Evolutionary conservation across 192 early-diverging fungal species (phyloP), one percentile per base, ranked within the genome.

Genomic region (Geranomyces variabilis): DNA sequence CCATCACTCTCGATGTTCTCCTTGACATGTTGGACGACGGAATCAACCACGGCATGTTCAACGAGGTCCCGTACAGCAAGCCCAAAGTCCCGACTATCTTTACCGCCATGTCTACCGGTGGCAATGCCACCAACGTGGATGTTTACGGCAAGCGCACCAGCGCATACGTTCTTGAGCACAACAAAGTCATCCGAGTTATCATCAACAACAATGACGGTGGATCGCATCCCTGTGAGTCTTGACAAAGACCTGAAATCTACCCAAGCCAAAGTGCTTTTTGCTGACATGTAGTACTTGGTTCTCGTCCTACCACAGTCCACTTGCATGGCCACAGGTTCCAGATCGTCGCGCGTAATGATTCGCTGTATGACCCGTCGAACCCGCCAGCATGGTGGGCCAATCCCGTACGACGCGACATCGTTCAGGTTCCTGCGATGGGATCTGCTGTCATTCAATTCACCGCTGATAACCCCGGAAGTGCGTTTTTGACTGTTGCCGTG

Each of bases 271-370:
- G n/a, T n/a, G n/a, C n/a, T n/a, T n/a, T n/a, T n/a, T n/a, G n/a
- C n/a, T n/a, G n/a, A 15, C 51, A 53, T 15, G 7, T 9, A 26
- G 6, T 17, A 3, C 19, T 26, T 53, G 2, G 2, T 34, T 53
- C 76, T 86, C 68, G 86, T 60, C 58, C 29, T 60, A 7, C 3
- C 17, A 5, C 31, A 60, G 58, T 95, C 84, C 94, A 96, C 79
- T 77, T 94, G 22, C 94, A 96, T 74, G 92, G 92, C 6, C 91
- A 93, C 75, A 77, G 78, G 13, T 94, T 94, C 86, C 90, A 93
- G 77, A 80, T 96, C 51, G 84, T 91, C 41, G 86, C 80, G 62
- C 85, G 86, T 33, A 22, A n/a, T 9, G 69, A 76, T 15, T 85
- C 80, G n/a, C 55, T 75, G 1, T 92, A 89, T 73, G 79, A 87